phyloP scores from a whole-genome alignment of 2,329 filamentous ascomycete genomes.

The Tolypocladium endophyticum region DNA sequence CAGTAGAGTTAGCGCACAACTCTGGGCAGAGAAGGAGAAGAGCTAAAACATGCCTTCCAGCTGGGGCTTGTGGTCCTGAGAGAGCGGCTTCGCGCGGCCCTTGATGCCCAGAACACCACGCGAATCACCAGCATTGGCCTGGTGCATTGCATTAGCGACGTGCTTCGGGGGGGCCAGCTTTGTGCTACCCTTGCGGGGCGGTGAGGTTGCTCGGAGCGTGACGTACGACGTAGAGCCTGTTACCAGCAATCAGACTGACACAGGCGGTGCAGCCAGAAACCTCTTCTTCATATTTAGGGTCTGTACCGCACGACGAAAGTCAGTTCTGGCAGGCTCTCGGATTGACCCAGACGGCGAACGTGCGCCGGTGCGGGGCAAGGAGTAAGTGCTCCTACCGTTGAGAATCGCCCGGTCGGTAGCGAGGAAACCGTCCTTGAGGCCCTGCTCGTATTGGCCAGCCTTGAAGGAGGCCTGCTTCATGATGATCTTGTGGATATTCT shows the following conservation, averaged over 20 bases:
- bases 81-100: slow-evolving; percentile 91
- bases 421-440: slow-evolving; percentile 92
- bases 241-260: slow-evolving; percentile 75
- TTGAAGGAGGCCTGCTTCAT: slow-evolving; percentile 92
- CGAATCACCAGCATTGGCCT: slow-evolving; percentile 97
- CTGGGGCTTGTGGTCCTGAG: slow-evolving; percentile 98
- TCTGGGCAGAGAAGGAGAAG: neutral
- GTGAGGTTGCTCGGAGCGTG: neutral
- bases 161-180: neutral
- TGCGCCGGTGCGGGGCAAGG: neutral
- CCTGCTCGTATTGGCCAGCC: slow-evolving; percentile 84
- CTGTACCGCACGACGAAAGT: slow-evolving; percentile 33
- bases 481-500: slow-evolving; percentile 88
- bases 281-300: slow-evolving; percentile 94
- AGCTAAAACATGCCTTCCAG: slow-evolving; percentile 66
- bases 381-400: slow-evolving; percentile 53
- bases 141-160: neutral
- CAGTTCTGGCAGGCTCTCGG: neutral
- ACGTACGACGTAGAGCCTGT: slow-evolving; percentile 93
- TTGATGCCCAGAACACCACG: slow-evolving; percentile 92
- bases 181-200: neutral
- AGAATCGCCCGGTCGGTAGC: slow-evolving; percentile 93
- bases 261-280: slow-evolving; percentile 96
- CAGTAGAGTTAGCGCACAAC: slow-evolving; percentile 7
- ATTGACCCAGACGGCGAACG: neutral